A percentile compares a stretch with the other conserved stretches of the same genome.
Evolutionary conservation across 1,139 yeast species (phyloP).

Genomic region (Saccharomyces hybrid): DNA sequence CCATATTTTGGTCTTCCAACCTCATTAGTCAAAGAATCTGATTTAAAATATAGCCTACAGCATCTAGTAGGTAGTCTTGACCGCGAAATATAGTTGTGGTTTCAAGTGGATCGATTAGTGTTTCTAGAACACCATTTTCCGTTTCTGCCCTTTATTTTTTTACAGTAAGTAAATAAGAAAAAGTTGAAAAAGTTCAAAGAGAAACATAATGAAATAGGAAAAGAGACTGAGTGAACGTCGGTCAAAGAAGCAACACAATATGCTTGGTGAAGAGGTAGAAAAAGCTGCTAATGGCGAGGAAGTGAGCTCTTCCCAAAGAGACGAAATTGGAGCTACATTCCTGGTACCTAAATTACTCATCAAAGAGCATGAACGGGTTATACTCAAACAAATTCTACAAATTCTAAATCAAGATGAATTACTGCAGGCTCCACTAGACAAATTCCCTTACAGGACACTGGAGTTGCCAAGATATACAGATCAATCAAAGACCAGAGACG

Average conservation of each 20-base stretch:
- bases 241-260: neutral
- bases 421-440: constrained; percentile 15
- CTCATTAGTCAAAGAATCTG: too few relatives aligned
- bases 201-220: neutral
- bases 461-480: constrained; percentile 34
- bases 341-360: neutral
- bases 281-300: neutral
- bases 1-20: too few relatives aligned
- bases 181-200: neutral
- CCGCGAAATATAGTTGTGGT: too few relatives aligned
- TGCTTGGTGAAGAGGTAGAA: neutral
- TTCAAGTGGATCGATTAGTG: neutral
- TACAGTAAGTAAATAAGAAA: neutral
- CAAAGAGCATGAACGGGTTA: constrained; percentile 6
- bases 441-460: constrained; percentile 13
- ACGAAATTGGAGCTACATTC: neutral
- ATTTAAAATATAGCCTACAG: too few relatives aligned
- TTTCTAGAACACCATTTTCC: neutral
- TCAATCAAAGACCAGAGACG: constrained; percentile 5
- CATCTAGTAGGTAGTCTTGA: neutral
- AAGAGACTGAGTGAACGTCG: neutral
- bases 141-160: neutral
- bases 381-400: constrained; percentile 9
- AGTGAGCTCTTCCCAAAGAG: neutral
- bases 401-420: constrained; percentile 12